phyloP scores from a whole-genome alignment of 306 rosid genomes.

The Rosa persica region DNA sequence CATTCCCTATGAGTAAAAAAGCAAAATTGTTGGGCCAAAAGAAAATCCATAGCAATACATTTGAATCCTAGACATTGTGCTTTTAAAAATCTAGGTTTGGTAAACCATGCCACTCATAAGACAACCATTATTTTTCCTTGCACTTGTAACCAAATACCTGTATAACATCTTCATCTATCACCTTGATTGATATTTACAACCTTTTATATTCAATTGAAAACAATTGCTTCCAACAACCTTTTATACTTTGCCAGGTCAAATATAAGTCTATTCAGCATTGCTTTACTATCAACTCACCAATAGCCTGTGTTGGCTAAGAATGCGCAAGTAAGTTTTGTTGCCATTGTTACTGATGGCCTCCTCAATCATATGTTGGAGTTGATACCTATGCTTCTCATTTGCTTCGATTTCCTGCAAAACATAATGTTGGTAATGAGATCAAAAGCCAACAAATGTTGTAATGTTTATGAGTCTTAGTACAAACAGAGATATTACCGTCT shows the following conservation, averaged over 20 bases:
- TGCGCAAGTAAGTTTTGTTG: slow-evolving; percentile 57
- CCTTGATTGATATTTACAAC: slow-evolving; percentile 14
- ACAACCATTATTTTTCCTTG: neutral
- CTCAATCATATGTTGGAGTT: slow-evolving; percentile 60
- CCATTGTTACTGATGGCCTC: slow-evolving; percentile 55
- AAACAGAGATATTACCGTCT: slow-evolving; percentile 31
- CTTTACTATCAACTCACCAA: slow-evolving; percentile 39
- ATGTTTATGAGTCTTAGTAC: neutral
- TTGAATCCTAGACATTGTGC: neutral
- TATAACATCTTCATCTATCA: neutral
- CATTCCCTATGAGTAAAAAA: slow-evolving; percentile 42
- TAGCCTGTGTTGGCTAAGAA: slow-evolving; percentile 64
- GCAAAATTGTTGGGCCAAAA: slow-evolving; percentile 5
- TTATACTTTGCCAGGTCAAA: neutral
- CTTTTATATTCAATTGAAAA: neutral
- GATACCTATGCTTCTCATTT: slow-evolving; percentile 56
- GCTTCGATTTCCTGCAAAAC: slow-evolving; percentile 53
- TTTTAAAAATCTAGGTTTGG: neutral
- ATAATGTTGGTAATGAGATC: slow-evolving; percentile 19
- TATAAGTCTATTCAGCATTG: neutral
- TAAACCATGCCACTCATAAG: neutral
- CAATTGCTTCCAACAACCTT: neutral
- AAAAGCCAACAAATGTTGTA: neutral
- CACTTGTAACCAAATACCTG: neutral
- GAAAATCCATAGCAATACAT: neutral